These are phyloP conservation scores for Phytophthora pistaciae DNA, from an alignment of 352 stramenopile genomes.

Conservation along the genomic window DNA sequence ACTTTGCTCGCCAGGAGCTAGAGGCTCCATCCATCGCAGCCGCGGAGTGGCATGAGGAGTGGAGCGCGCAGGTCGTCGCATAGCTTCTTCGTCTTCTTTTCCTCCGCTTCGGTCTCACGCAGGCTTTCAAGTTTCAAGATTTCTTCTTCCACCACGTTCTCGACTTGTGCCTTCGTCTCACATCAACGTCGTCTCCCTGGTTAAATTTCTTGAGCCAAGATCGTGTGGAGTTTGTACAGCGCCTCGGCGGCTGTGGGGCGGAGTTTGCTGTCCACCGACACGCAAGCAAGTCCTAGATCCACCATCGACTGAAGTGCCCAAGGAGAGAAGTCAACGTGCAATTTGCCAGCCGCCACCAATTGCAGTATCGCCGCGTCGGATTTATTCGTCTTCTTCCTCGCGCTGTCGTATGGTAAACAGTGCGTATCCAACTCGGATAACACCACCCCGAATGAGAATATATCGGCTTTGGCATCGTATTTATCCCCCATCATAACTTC, in stretches of 20 bases:
- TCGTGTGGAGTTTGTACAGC: slow-evolving; percentile 50
- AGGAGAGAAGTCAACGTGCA: slow-evolving; percentile 54
- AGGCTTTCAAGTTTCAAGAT: neutral
- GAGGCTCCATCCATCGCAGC: slow-evolving; percentile 16
- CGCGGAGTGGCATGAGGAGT: neutral
- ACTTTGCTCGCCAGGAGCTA: neutral
- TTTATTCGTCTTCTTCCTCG: slow-evolving; percentile 15
- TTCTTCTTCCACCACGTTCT: slow-evolving; percentile 5
- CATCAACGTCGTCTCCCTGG: neutral
- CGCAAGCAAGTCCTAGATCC: slow-evolving; percentile 48
- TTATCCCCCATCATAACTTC: slow-evolving; percentile 31
- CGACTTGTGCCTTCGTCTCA: slow-evolving; percentile 1
- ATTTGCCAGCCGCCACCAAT: slow-evolving; percentile 44
- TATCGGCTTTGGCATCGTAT: slow-evolving; percentile 44
- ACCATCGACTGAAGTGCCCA: slow-evolving; percentile 39
- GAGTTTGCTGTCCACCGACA: slow-evolving; percentile 37
- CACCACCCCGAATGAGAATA: slow-evolving; percentile 63
- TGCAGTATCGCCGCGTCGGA: slow-evolving; percentile 49
- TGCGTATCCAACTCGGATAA: slow-evolving; percentile 56
- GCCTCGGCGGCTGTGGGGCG: slow-evolving; percentile 54
- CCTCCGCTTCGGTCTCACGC: neutral
- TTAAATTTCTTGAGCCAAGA: slow-evolving; percentile 20
- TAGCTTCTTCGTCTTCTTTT: neutral
- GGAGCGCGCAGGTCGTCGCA: slow-evolving; percentile 3
- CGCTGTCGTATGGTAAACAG: slow-evolving; percentile 35